Evolutionary conservation across 2,329 filamentous ascomycete species (phyloP), one percentile per base, ranked within the genome.

Genomic region (Fonsecaea pedrosoi): DNA sequence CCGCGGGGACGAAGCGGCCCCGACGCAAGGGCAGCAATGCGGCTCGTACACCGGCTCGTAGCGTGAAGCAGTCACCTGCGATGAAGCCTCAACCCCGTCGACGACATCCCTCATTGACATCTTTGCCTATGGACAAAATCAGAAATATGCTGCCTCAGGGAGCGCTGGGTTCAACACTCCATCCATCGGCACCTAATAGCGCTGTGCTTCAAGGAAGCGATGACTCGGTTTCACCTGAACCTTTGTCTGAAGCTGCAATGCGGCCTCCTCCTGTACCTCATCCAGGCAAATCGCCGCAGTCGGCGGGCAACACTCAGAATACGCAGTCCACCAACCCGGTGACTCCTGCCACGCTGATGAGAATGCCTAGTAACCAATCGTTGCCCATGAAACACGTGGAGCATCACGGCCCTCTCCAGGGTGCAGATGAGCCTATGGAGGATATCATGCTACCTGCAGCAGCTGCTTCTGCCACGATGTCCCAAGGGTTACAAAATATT

Each of bases 261-360:
- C 80, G 81, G 42, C 82, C 82, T 30, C 82, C 82, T 21, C 81
- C 82, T 13, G 73, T 83, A 40, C 82, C 82, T 15, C 70, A 69
- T 50, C 45, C 68, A 4, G 75, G 77, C 35, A 80, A 74, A 65
- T 82, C 81, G 15, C 80, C 81, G 15, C 73, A 63, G 62, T 66
- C 34, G 58, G 72, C 21, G 71, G 76, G 62, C 69, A 75, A 56
- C 68, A 69, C 60, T 48, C 71, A 65, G 54, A 68, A 65, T 45
- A 69, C 73, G 32, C 37, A 50, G 10, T 58, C 60, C 38, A 72
- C 87, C 56, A 79, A 88, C 60, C 91, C 92, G 10, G 93, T 92
- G 1, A 96, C 93, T 0, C 93, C 93, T 0, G 92, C 94, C 8
- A 96, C 93, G 6, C 80, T 97, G 66, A 97, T 97, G 91, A 90